phyloP scores from a whole-genome alignment of 306 rosid genomes.

The Trichosanthes truncata region DNA sequence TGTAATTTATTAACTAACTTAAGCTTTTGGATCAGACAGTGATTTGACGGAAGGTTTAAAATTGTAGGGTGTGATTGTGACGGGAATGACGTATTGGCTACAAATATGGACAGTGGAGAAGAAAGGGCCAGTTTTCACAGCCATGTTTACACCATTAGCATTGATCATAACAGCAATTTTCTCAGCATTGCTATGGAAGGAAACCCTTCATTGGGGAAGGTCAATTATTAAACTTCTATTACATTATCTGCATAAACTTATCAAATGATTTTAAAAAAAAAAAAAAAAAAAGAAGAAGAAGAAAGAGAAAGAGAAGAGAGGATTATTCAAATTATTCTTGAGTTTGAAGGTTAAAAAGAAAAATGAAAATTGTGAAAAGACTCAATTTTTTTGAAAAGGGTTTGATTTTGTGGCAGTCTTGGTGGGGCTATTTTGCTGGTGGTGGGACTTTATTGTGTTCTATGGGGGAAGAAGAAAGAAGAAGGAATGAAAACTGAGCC shows the following conservation, averaged over 20 bases:
- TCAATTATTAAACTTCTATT: conserved; percentile 2
- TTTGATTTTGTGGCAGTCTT: conserved; percentile 30
- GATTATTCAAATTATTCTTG: neutral
- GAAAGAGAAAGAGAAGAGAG: neutral
- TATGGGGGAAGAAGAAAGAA: conserved; percentile 84
- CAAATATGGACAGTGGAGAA: conserved; percentile 79
- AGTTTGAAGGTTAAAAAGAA: neutral
- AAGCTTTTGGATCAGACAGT: no score
- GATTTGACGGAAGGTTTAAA: no score
- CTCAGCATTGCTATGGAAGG: conserved; percentile 73
- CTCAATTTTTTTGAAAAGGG: neutral
- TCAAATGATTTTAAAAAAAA: neutral
- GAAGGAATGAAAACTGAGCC: conserved; percentile 9
- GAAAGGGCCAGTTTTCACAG: conserved; percentile 80
- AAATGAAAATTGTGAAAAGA: neutral
- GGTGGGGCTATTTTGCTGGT: conserved; percentile 71
- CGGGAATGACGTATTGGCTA: conserved; percentile 76
- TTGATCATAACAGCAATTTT: conserved; percentile 61
- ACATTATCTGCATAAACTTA: neutral
- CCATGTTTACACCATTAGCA: conserved; percentile 80
- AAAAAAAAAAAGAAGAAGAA: neutral
- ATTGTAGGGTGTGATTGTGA: conserved; percentile 71
- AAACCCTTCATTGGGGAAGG: conserved; percentile 75
- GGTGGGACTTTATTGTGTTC: conserved; percentile 60
- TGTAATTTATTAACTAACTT: neutral